phyloP scores from a whole-genome alignment of 2,329 filamentous ascomycete genomes.

The Diaporthe sp. region DNA sequence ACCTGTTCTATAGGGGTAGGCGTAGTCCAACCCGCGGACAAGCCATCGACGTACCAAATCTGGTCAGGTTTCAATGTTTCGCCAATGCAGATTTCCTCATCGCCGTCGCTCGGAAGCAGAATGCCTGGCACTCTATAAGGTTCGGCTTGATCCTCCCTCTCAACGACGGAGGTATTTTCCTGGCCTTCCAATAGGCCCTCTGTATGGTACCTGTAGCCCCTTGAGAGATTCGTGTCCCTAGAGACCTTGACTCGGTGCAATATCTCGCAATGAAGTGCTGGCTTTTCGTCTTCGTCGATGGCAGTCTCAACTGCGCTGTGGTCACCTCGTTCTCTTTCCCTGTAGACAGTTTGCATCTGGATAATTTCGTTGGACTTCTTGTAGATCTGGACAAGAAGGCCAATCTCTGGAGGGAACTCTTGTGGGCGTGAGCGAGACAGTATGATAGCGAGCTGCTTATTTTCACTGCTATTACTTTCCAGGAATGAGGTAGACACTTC shows the following conservation, averaged over 20 bases:
- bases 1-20: background rate
- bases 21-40: background rate
- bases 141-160: background rate
- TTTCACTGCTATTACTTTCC: background rate
- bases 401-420: slow-evolving; percentile 8
- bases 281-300: background rate
- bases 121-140: background rate
- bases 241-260: background rate
- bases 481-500: background rate
- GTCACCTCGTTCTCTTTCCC: background rate
- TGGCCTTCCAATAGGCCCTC: background rate
- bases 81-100: background rate
- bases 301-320: background rate
- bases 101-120: background rate
- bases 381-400: slow-evolving; percentile 9
- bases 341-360: background rate
- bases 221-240: background rate
- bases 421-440: background rate
- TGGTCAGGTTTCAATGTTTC: background rate
- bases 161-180: background rate
- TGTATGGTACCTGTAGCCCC: background rate
- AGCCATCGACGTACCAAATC: slow-evolving; percentile 12
- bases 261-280: slow-evolving; percentile 2
- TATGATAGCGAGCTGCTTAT: background rate
- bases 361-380: background rate